phyloP scores from a whole-genome alignment of 73 alveolate genomes.

The Tetrahymena elliotti region DNA sequence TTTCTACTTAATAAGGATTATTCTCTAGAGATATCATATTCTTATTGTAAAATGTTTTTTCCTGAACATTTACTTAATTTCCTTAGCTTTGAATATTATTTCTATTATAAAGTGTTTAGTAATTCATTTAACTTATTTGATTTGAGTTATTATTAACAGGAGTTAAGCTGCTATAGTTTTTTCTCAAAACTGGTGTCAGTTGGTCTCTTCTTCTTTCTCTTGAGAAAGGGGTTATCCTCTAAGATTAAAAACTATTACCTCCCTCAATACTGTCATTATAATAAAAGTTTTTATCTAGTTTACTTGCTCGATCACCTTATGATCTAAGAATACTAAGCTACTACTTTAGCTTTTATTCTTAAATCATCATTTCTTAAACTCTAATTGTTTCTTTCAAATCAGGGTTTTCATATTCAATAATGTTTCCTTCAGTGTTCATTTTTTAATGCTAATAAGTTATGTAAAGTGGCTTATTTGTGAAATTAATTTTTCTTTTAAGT shows the following conservation, averaged over 20 bases:
- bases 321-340: neutral
- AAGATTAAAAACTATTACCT: neutral
- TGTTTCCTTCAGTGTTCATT: neutral
- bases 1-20: neutral
- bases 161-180: neutral
- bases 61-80: neutral
- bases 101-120: neutral
- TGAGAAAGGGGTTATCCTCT: neutral
- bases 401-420: neutral
- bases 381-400: neutral
- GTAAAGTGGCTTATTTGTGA: neutral
- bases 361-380: neutral
- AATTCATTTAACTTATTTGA: neutral
- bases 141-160: neutral
- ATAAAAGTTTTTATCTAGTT: neutral
- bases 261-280: neutral
- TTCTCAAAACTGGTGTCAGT: neutral
- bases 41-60: too few relatives aligned
- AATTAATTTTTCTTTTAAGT: neutral
- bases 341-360: neutral
- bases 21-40: neutral
- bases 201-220: neutral
- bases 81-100: neutral
- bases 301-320: neutral
- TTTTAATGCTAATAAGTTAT: neutral